These are phyloP conservation scores for Phenoliferia sp. DNA, from an alignment of 1,284 basidiomycete species.

Conservation along the genomic window DNA sequence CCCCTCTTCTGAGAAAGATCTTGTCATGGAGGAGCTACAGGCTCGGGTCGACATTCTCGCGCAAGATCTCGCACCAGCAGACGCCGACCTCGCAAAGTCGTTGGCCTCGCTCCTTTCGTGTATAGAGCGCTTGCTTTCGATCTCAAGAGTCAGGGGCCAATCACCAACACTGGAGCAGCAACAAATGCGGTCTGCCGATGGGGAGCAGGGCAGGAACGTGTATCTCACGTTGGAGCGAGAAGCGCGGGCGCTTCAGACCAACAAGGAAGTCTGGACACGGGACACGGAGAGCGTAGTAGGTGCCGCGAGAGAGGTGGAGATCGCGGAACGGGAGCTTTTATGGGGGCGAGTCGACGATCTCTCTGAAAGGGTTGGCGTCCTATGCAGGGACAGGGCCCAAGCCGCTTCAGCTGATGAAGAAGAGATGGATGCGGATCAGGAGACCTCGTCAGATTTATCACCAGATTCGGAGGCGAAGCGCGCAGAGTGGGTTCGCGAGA, in stretches of 20 bases:
- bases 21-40: slow-evolving; percentile 55
- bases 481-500: background rate
- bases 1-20: background rate
- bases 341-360: slow-evolving; percentile 69
- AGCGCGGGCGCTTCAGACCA: slow-evolving; percentile 60
- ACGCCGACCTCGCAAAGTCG: slow-evolving; percentile 58
- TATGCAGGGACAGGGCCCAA: slow-evolving; percentile 50
- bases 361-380: slow-evolving; percentile 59
- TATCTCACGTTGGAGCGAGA: slow-evolving; percentile 62
- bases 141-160: slow-evolving; percentile 36
- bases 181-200: background rate
- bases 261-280: slow-evolving; percentile 4
- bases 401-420: background rate
- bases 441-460: background rate
- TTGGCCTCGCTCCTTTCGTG: slow-evolving; percentile 63
- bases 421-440: background rate
- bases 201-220: slow-evolving; percentile 41
- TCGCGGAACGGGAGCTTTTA: slow-evolving; percentile 56
- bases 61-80: slow-evolving; percentile 48
- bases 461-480: background rate
- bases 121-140: slow-evolving; percentile 55
- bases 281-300: slow-evolving; percentile 14
- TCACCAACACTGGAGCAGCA: background rate
- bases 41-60: slow-evolving; percentile 52
- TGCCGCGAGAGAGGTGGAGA: slow-evolving; percentile 29